These are phyloP conservation scores for Datura wrightii DNA, from an alignment of 257 asterid species.

Conservation along the genomic window DNA sequence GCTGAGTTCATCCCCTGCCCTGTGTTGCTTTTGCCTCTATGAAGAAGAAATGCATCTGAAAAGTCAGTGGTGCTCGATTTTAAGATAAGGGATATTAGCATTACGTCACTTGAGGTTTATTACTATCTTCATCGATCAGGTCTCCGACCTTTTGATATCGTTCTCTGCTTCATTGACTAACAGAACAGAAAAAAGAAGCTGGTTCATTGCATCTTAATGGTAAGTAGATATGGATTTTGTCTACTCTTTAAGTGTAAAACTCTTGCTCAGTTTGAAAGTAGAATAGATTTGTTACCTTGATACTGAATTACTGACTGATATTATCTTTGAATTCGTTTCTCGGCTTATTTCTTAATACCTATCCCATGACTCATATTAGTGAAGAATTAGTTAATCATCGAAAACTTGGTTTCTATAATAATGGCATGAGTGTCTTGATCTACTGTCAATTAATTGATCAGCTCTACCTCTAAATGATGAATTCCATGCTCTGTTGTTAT, in stretches of 20 bases:
- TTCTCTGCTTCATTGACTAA: slow-evolving; percentile 2
- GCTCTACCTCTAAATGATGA: background rate
- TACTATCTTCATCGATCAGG: background rate
- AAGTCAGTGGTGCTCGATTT: slow-evolving; percentile 8
- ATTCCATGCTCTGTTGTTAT: background rate
- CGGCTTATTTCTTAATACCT: background rate
- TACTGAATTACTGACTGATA: background rate
- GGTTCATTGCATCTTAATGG: background rate
- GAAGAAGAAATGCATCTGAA: slow-evolving; percentile 29
- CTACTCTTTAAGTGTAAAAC: background rate
- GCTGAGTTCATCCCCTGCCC: slow-evolving; percentile 99
- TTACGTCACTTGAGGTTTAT: background rate
- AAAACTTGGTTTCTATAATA: background rate
- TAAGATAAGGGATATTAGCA: background rate
- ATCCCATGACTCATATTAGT: background rate
- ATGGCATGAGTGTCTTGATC: background rate
- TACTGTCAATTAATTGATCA: background rate
- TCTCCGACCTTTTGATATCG: background rate
- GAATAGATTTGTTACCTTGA: background rate
- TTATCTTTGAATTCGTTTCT: background rate
- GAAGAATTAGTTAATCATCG: background rate
- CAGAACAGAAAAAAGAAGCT: background rate
- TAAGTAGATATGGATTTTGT: background rate
- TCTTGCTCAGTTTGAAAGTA: background rate
- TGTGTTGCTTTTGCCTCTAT: slow-evolving; percentile 80